Evolutionary conservation across 2,329 filamentous ascomycete genomes (phyloP).

Genomic region (Ophiostoma ips): DNA sequence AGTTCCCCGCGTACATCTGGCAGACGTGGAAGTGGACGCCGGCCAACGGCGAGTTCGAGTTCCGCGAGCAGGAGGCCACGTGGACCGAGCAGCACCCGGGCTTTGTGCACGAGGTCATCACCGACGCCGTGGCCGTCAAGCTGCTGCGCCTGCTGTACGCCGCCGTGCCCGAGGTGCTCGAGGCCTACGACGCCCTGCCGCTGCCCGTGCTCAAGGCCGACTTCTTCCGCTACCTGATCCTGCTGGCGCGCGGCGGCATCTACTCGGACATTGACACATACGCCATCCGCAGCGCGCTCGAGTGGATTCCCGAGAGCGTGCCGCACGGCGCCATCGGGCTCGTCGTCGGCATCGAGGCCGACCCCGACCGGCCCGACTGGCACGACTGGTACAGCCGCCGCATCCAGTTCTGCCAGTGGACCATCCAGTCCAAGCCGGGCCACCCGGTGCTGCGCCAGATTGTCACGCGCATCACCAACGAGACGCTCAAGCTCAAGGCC

Average conservation of each 20-base stretch:
- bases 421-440: constrained; percentile 87
- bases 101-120: constrained; percentile 93
- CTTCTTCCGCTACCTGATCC: constrained; percentile 62
- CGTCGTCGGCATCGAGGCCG: constrained; percentile 89
- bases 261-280: constrained; percentile 90
- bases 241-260: constrained; percentile 46
- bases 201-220: constrained; percentile 66
- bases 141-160: constrained; percentile 79
- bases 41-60: constrained; percentile 60
- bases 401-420: constrained; percentile 99
- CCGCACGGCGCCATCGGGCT: constrained; percentile 68
- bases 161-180: constrained; percentile 61
- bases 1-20: constrained; percentile 97
- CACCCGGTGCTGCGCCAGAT: constrained; percentile 84
- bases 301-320: constrained; percentile 75
- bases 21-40: constrained; percentile 94
- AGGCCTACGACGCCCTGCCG: constrained; percentile 61
- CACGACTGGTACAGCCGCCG: constrained; percentile 87
- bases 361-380: constrained; percentile 89
- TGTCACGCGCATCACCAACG: constrained; percentile 71
- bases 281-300: constrained; percentile 66
- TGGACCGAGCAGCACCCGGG: constrained; percentile 80
- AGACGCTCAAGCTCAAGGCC: constrained; percentile 61
- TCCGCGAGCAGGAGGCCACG: constrained; percentile 73
- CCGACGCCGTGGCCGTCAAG: constrained; percentile 72